Evolutionary conservation across 352 stramenopile genomes (phyloP).

Genomic region (Saprolegnia parasitica): DNA sequence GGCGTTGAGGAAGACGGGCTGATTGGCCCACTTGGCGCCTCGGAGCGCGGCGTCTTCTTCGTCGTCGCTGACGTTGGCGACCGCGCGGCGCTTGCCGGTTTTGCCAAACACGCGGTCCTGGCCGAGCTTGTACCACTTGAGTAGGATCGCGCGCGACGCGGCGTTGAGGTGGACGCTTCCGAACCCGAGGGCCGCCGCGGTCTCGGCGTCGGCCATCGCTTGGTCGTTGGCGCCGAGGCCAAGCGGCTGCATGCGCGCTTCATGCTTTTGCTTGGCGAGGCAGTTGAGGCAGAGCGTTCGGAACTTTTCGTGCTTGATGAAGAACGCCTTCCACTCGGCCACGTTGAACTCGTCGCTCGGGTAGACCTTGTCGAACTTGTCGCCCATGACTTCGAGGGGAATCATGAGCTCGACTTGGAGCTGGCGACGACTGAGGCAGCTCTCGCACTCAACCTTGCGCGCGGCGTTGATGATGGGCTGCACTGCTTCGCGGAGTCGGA

Average conservation of each 20-base stretch:
- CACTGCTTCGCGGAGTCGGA: conserved; percentile 83
- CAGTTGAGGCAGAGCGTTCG: conserved; percentile 94
- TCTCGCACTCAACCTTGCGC: conserved; percentile 91
- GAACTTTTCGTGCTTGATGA: conserved; percentile 89
- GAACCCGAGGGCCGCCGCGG: conserved; percentile 36
- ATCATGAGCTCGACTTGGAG: conserved; percentile 94
- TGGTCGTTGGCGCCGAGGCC: conserved; percentile 32
- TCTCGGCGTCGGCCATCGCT: conserved; percentile 32
- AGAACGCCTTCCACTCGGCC: conserved; percentile 94
- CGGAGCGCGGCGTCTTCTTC: conserved; percentile 69
- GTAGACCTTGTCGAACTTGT: conserved; percentile 86
- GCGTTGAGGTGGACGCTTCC: conserved; percentile 67
- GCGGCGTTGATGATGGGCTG: conserved; percentile 89
- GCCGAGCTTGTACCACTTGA: conserved; percentile 89
- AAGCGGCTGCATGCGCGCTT: conserved; percentile 34
- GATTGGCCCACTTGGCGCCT: conserved; percentile 74
- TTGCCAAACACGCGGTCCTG: conserved; percentile 86
- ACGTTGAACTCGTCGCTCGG: conserved; percentile 89
- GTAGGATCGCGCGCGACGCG: conserved; percentile 84
- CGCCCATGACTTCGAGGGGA: conserved; percentile 87
- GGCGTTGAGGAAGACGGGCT: conserved; percentile 58
- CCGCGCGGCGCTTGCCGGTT: conserved; percentile 46
- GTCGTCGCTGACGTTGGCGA: conserved; percentile 81
- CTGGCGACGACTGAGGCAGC: conserved; percentile 91
- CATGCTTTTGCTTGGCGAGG: conserved; percentile 59